These are phyloP conservation scores for Melanomma pulvis-pyrius DNA, from an alignment of 495 filamentous ascomycete species.

Conservation along the genomic window DNA sequence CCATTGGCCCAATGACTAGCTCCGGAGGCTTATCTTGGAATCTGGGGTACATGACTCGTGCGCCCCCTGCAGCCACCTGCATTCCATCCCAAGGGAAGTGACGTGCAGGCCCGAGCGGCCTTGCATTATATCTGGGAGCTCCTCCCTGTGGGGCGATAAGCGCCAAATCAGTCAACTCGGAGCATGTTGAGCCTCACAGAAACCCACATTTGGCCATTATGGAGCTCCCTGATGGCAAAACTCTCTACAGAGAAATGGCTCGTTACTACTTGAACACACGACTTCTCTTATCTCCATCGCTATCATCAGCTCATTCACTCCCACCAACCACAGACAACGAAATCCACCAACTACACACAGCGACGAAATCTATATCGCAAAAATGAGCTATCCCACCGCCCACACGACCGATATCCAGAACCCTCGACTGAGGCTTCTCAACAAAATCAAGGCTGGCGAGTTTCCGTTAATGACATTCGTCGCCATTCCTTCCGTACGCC, in stretches of 20 bases:
- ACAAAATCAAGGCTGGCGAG: neutral
- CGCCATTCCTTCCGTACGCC: neutral
- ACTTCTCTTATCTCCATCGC: neutral
- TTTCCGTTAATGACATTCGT: conserved; percentile 4
- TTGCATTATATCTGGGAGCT: neutral
- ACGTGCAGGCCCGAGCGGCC: no score
- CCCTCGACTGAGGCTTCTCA: neutral
- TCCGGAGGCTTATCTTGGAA: no score
- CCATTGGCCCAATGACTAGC: no score
- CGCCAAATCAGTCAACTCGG: neutral
- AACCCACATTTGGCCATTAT: no score
- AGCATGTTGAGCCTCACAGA: neutral
- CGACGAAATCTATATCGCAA: neutral
- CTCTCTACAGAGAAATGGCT: neutral
- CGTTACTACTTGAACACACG: neutral
- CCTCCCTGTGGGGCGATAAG: neutral
- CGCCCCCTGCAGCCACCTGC: no score
- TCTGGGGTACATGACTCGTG: no score
- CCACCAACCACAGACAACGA: neutral
- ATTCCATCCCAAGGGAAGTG: no score
- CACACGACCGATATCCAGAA: neutral
- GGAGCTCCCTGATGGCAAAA: neutral
- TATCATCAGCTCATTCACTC: neutral
- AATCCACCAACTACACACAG: neutral
- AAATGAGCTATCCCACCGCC: neutral